Evolutionary conservation across 257 asterid genomes (phyloP), one percentile per base, ranked within the genome.

Genomic region (Forsythia viridissima): DNA sequence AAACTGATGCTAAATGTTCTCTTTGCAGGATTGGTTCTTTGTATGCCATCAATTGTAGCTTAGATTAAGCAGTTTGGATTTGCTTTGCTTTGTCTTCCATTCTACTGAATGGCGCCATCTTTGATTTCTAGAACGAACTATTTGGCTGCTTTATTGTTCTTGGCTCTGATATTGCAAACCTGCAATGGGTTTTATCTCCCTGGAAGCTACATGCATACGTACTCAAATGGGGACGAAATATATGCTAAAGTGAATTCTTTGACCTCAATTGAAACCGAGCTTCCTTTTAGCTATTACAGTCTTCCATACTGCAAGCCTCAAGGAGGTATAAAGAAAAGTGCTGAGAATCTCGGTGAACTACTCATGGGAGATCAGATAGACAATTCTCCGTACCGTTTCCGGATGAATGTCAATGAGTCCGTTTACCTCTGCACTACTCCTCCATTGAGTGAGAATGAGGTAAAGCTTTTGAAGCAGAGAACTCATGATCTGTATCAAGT

Each of bases 201-300:
- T 9, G 87, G 89, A 41, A 86, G 87, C 66, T 83, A 86, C 82
- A 82, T 83, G 85, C 82, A 75, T 37, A 78, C 87, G 4, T 86
- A 86, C 71, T 72, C 87, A 13, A n/a, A 66, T 41, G 42, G 52
- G 76, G 85, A 75, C 6, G 76, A 20, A 16, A 71, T 86, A 71
- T 36, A 10, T 30, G 87, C 79, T 73, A 83, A 83, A 76, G 89
- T 86, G 76, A 86, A 86, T 70, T 86, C 89, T 18, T 80, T 86
- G 85, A 86, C 89, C 59, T 86, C 87, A n/a, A 86, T 86, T 78
- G 85, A 86, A 61, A 80, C 89, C 34, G 87, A 86, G 76, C 87
- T 86, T 30, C 89, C 87, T 24, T 86, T 83, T 71, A 78, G 84
- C 77, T 86, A 86, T 66, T 86, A 86, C 52, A 86, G 87, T 81